These are phyloP conservation scores for Botryotinia narcissicola DNA, from an alignment of 2,329 filamentous ascomycete genomes.

Conservation along the genomic window DNA sequence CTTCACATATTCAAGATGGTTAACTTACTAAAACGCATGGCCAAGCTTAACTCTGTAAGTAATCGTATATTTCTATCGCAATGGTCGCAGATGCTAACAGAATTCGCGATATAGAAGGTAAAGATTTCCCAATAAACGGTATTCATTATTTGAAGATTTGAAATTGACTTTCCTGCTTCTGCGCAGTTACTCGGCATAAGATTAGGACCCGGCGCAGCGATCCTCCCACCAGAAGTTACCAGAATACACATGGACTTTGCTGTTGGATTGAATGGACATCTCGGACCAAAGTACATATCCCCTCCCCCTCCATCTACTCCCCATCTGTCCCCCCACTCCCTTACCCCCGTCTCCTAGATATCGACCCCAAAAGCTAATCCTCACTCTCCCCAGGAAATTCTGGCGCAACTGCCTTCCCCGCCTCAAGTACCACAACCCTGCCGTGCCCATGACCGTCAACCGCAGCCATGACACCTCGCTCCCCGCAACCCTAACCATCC, in stretches of 20 bases:
- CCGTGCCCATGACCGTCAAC: constrained; percentile 77
- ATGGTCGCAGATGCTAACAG: constrained; percentile 25
- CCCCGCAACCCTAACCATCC: constrained; percentile 63
- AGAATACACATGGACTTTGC: constrained; percentile 75
- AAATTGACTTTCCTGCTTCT: constrained; percentile 27
- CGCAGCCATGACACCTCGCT: constrained; percentile 57
- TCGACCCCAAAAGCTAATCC: constrained; percentile 9
- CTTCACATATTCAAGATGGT: constrained; percentile 45
- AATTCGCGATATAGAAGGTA: constrained; percentile 45
- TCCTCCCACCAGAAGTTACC: constrained; percentile 73
- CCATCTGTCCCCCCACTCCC: background rate
- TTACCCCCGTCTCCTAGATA: constrained; percentile 24
- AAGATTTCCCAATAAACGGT: constrained; percentile 24
- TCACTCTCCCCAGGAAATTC: constrained; percentile 66
- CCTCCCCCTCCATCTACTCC: background rate
- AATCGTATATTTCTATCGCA: constrained; percentile 1
- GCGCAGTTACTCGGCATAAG: constrained; percentile 69
- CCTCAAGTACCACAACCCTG: constrained; percentile 92
- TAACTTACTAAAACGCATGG: constrained; percentile 65
- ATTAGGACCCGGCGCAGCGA: constrained; percentile 77
- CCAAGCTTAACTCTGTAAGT: constrained; percentile 69
- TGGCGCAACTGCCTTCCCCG: constrained; percentile 79
- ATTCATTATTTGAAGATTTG: constrained; percentile 4
- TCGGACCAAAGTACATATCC: constrained; percentile 65
- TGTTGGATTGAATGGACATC: constrained; percentile 61